phyloP scores from a whole-genome alignment of 306 rosid genomes.

The Cicer pinnatifidum region DNA sequence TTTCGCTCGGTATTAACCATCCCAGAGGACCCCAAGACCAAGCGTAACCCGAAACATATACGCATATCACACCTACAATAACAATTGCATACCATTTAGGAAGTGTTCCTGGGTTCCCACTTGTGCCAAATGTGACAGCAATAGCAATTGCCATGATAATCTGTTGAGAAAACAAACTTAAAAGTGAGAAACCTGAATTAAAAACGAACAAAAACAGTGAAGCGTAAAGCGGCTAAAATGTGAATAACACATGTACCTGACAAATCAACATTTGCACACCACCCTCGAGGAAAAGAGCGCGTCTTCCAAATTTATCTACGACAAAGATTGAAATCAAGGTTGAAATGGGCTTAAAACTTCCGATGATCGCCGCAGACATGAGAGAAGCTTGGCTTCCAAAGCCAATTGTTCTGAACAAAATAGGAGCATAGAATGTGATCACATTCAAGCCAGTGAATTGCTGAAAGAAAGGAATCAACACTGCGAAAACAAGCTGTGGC shows the following conservation, averaged over 20 bases:
- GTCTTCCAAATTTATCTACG: slow-evolving; percentile 74
- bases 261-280: slow-evolving; percentile 75
- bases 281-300: slow-evolving; percentile 72
- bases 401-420: slow-evolving; percentile 78
- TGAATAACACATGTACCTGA: slow-evolving; percentile 52
- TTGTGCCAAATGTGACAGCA: slow-evolving; percentile 62
- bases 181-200: neutral
- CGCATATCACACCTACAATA: slow-evolving; percentile 60
- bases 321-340: slow-evolving; percentile 53
- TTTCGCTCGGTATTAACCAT: slow-evolving; percentile 84
- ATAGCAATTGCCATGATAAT: slow-evolving; percentile 59
- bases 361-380: slow-evolving; percentile 69
- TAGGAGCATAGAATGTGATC: slow-evolving; percentile 81
- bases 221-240: neutral
- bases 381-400: slow-evolving; percentile 70
- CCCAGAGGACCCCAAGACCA: slow-evolving; percentile 96
- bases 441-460: slow-evolving; percentile 84
- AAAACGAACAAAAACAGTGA: slow-evolving; percentile 5
- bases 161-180: slow-evolving; percentile 44
- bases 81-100: slow-evolving; percentile 55
- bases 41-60: slow-evolving; percentile 64
- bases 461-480: slow-evolving; percentile 75
- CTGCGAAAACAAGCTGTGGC: slow-evolving; percentile 66
- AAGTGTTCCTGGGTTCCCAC: slow-evolving; percentile 61
- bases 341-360: slow-evolving; percentile 53